phyloP scores from a whole-genome alignment of 371 early-diverging fungal genomes.

The Batrachochytrium dendrobatidis region DNA sequence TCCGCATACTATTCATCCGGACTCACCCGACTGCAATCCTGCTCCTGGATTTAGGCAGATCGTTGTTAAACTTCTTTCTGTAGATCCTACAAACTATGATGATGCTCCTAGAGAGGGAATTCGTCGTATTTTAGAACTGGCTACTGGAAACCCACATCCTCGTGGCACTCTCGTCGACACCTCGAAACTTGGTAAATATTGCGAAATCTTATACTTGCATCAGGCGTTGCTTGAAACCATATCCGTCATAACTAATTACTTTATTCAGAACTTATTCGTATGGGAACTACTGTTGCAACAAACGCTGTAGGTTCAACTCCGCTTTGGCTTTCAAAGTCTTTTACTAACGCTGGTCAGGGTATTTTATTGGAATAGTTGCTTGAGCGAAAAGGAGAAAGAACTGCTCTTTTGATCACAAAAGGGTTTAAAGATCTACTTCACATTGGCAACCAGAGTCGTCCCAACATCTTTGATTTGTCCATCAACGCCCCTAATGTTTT shows the following conservation, averaged over 20 bases:
- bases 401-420: slow-evolving; percentile 80
- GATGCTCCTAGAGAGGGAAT: slow-evolving; percentile 95
- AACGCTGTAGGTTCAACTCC: slow-evolving; percentile 46
- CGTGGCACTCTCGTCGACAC: slow-evolving; percentile 71
- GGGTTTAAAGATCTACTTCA: slow-evolving; percentile 68
- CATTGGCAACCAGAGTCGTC: slow-evolving; percentile 89
- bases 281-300: slow-evolving; percentile 97
- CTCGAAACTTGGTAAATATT: slow-evolving; percentile 41
- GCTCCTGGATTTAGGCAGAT: slow-evolving; percentile 16
- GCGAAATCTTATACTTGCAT: background rate
- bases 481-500: slow-evolving; percentile 75
- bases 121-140: slow-evolving; percentile 72
- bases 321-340: background rate
- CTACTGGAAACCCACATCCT: slow-evolving; percentile 63
- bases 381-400: slow-evolving; percentile 71
- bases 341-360: background rate
- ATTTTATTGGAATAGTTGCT: slow-evolving; percentile 13
- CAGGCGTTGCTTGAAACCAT: background rate
- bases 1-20: slow-evolving; percentile 14
- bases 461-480: slow-evolving; percentile 87
- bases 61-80: slow-evolving; percentile 78
- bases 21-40: background rate
- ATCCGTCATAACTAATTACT: background rate
- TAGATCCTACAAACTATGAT: slow-evolving; percentile 83
- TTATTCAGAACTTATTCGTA: slow-evolving; percentile 68